A percentile compares a stretch with the other conserved stretches of the same genome.
phyloP scores from a whole-genome alignment of 1,139 yeast species.

The Taiozyma sp. region DNA sequence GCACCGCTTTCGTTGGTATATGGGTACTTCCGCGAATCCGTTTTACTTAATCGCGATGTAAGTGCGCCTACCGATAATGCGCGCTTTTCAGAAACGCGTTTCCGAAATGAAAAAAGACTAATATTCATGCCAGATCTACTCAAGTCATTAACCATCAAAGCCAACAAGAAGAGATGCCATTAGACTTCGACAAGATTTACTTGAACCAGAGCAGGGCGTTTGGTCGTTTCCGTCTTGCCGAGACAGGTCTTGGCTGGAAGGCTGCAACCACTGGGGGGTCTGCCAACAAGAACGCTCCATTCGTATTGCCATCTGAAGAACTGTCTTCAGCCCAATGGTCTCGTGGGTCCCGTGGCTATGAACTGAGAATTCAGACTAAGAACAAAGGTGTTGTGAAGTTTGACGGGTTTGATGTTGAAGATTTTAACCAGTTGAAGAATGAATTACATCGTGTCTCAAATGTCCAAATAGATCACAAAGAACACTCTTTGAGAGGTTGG shows the following conservation, averaged over 20 bases:
- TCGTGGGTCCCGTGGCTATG: conserved; percentile 88
- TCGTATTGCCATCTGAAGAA: conserved; percentile 80
- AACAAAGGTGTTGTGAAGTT: conserved; percentile 80
- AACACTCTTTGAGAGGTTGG: conserved; percentile 97
- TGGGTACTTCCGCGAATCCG: too few species aligned
- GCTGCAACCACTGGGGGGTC: conserved; percentile 56
- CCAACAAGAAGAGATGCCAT: conserved; percentile 10
- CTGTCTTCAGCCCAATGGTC: conserved; percentile 83
- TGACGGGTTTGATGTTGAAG: conserved; percentile 88
- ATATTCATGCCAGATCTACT: neutral
- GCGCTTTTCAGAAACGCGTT: neutral
- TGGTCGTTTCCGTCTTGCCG: conserved; percentile 93
- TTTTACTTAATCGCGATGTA: too few species aligned
- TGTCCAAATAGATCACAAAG: conserved; percentile 70
- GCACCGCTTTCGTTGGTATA: too few species aligned
- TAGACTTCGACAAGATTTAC: conserved; percentile 78
- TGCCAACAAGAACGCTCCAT: conserved; percentile 60
- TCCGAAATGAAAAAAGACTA: neutral
- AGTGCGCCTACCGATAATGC: neutral
- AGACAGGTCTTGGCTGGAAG: conserved; percentile 97
- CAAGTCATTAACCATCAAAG: neutral
- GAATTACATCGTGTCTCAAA: conserved; percentile 77
- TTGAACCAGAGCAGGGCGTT: conserved; percentile 76
- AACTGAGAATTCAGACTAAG: conserved; percentile 82
- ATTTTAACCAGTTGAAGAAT: conserved; percentile 72